Percentiles rank a stretch among this genome's conserved stretches.
Conservation (phyloP, 331 rosid genomes). For the Quercus tomentella region DNA sequence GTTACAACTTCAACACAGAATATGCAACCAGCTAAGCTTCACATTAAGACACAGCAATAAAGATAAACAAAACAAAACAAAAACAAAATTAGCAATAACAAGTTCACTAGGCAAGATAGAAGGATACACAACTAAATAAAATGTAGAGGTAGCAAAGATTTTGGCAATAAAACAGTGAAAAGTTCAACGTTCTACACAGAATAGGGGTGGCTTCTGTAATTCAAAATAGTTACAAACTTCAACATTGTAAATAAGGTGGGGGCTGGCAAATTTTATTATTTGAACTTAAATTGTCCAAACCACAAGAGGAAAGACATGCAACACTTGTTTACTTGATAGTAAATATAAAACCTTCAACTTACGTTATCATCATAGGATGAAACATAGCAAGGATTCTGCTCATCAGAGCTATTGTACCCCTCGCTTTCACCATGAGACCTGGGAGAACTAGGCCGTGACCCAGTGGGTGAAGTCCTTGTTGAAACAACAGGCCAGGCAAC, state of each 20-base stretch:
- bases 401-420: constrained; percentile 94
- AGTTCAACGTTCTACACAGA: not conserved
- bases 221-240: not conserved
- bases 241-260: not conserved
- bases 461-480: constrained; percentile 66
- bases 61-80: not conserved
- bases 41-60: not conserved
- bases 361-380: constrained; percentile 76
- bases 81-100: too few relatives aligned
- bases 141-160: not conserved
- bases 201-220: not conserved
- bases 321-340: not conserved
- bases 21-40: not conserved
- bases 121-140: not conserved
- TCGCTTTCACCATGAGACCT: constrained; percentile 83
- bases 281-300: not conserved
- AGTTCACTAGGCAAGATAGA: not conserved
- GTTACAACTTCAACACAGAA: not conserved
- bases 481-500: constrained; percentile 68
- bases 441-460: constrained; percentile 90
- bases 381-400: constrained; percentile 68
- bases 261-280: not conserved
- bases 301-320: not conserved
- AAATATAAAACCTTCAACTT: constrained; percentile 30
- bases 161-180: not conserved